Base-by-base conservation (phyloP, 768 basidiomycete species). In the Phallus indusiatus region DNA sequence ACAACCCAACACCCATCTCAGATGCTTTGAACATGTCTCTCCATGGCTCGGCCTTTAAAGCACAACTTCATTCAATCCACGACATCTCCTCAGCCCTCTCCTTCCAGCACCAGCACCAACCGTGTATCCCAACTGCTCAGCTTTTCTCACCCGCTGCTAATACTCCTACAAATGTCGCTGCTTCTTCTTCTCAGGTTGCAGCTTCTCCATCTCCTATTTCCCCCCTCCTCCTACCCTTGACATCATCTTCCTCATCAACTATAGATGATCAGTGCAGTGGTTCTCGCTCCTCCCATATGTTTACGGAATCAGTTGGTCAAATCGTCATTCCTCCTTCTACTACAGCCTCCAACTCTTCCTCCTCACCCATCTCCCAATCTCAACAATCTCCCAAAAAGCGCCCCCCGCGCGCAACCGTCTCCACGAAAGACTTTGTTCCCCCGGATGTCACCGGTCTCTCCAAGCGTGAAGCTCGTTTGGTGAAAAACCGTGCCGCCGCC, bases 401-500 rank as follows among this genome's bases (percentile, higher is more conserved):
- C 8, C 57, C 57, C 14, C 70, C 72, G 9, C 78, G 80, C n/a
- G 74, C 73, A 10, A 67, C 64, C 22, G 73, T 81, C 64, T 78
- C 74, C 36, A 86, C 81, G 70, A 90, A 87, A 73, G 90, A 92
- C 70, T 94, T 93, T 66, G 70, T 94, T 18, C 90, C 90, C 11
- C 91, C 91, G 53, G 90, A 94, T 69, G 90, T 93, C 60, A 81
- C 83, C 60, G 92, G 92, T 53, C 79, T 94, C 60, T 84, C 79
- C 77, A 94, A 94, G 72, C 88, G 91, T 54, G 91, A 94, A 73
- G 91, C 91, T 61, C 84, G 91, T 55, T 80, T 94, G 9, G 88
- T 94, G 59, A 94, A 94, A 78, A 94, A 94, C 74, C 81, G 91
- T 59, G 91, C 91, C 12, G 91, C 91, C 11, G 91, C 91, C 60